Evolutionary conservation across 768 basidiomycete genomes (phyloP), one percentile per base, ranked within the genome.

Genomic region (Tephrocybe sp.): DNA sequence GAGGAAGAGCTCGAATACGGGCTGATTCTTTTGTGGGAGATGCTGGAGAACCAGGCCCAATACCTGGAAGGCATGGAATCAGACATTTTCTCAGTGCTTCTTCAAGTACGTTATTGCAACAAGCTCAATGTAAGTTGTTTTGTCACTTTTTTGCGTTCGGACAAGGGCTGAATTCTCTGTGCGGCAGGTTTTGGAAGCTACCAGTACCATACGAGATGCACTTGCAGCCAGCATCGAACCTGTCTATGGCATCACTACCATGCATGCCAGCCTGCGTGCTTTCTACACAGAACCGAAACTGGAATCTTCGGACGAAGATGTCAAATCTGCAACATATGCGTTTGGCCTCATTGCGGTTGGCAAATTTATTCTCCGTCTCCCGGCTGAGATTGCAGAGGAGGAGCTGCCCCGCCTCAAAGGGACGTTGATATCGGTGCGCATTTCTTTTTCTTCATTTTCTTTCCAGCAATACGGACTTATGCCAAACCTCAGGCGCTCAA

Each of bases 261-360:
- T 92, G 72, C 89, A 92, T 54, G 84, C 84, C 26, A 81, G 79
- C 60, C 62, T 92, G 38, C 81, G 81, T 23, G 64, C 77, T 10
- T 93, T 92, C 69, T 72, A 82, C 19, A 68, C 73, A 2, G 76
- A 83, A 51, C 67, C 80, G 14, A 62, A 71, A 34, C 77, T 78
- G 11, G 54, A 66, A 4, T 53, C 60, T 19, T 70, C 73, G 1
- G 78, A 77, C 36, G 69, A 65, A 26, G 80, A 82, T 32, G 72
- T 76, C 48, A 88, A 83, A 62, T 74, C 85, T 5, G 70, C 81
- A 11, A 82, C 86, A 0, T 85, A 85, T 62, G 89, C 89, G 4
- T 93, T 92, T 67, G 92, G 90, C 4, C 74, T 94, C 47, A 83
- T 92, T 56, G 89, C 87, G 0, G 66, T 94, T 11, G 90, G 88